Conservation (phyloP, 331 rosid species). For the Cydonia oblonga region DNA sequence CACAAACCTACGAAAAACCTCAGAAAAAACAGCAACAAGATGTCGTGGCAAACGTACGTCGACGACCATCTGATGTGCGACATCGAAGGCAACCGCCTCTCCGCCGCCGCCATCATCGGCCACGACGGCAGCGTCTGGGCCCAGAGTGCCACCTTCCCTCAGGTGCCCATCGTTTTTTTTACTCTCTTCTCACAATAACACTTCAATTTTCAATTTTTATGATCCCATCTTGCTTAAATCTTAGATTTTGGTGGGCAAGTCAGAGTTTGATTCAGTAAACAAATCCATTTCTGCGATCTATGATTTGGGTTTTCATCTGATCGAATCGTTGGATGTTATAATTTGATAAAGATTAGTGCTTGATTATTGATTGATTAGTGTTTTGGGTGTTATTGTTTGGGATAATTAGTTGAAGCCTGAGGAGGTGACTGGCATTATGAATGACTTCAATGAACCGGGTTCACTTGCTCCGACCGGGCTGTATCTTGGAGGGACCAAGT, state of each 20-base stretch:
- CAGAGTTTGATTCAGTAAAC: background rate
- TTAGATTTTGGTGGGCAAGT: conserved; percentile 1
- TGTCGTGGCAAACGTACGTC: conserved; percentile 96
- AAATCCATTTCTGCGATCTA: background rate
- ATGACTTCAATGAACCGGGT: conserved; percentile 72
- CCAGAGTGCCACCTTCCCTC: conserved; percentile 76
- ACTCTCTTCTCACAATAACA: background rate
- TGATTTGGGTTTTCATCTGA: background rate
- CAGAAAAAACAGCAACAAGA: conserved; percentile 17
- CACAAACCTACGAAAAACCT: background rate
- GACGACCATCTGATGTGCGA: conserved; percentile 91
- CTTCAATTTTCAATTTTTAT: background rate
- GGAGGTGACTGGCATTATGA: conserved; percentile 52
- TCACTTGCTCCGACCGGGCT: conserved; percentile 93
- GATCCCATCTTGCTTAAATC: background rate
- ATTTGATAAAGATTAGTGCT: background rate
- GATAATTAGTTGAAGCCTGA: conserved; percentile 58
- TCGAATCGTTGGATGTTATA: background rate
- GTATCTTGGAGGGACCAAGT: conserved; percentile 74
- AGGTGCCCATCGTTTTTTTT: conserved; percentile 27
- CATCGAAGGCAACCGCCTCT: conserved; percentile 67
- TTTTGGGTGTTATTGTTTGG: background rate
- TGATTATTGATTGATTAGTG: background rate
- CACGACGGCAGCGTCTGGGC: conserved; percentile 96
- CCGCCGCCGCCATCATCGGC: conserved; percentile 78